phyloP scores from a whole-genome alignment of 2,329 filamentous ascomycete genomes.

The Phyllosticta paracitricarpa region DNA sequence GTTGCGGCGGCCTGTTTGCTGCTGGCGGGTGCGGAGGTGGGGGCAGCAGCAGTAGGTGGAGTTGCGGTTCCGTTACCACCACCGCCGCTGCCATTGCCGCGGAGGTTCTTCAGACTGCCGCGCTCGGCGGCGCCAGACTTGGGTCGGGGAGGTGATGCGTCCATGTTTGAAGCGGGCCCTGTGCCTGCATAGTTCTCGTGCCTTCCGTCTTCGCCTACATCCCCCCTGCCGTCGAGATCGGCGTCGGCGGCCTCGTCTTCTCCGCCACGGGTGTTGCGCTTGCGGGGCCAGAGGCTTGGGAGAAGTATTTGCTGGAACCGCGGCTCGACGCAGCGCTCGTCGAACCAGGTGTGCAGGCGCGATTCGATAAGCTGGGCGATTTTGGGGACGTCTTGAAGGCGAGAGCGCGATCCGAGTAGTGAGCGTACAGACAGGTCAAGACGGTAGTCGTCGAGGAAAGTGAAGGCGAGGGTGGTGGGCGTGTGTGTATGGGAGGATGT shows the following conservation, averaged over 20 bases:
- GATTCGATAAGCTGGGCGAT: slow-evolving; percentile 77
- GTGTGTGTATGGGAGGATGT: slow-evolving; percentile 21
- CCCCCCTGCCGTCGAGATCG: slow-evolving; percentile 6
- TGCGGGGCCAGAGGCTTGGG: slow-evolving; percentile 73
- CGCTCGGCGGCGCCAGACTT: slow-evolving; percentile 1
- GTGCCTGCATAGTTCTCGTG: background rate
- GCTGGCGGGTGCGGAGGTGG: background rate
- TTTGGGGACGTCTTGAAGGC: slow-evolving; percentile 77
- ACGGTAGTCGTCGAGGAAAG: slow-evolving; percentile 81
- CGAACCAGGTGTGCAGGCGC: slow-evolving; percentile 75
- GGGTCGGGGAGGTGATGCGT: background rate
- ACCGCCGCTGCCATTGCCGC: background rate
- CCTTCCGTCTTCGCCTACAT: background rate
- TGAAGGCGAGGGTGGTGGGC: slow-evolving; percentile 86
- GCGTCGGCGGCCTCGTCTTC: slow-evolving; percentile 40
- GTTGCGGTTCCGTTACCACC: background rate
- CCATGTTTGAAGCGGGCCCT: background rate
- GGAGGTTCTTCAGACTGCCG: slow-evolving; percentile 11
- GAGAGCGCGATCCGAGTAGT: slow-evolving; percentile 66
- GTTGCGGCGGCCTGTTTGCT: background rate
- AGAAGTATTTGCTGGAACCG: slow-evolving; percentile 79
- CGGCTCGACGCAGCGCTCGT: slow-evolving; percentile 76
- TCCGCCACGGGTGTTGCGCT: slow-evolving; percentile 70
- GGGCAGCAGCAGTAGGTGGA: background rate
- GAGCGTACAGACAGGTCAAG: slow-evolving; percentile 75